These are phyloP conservation scores for Phytophthora hibernalis DNA, from an alignment of 352 stramenopile species.

Conservation along the genomic window DNA sequence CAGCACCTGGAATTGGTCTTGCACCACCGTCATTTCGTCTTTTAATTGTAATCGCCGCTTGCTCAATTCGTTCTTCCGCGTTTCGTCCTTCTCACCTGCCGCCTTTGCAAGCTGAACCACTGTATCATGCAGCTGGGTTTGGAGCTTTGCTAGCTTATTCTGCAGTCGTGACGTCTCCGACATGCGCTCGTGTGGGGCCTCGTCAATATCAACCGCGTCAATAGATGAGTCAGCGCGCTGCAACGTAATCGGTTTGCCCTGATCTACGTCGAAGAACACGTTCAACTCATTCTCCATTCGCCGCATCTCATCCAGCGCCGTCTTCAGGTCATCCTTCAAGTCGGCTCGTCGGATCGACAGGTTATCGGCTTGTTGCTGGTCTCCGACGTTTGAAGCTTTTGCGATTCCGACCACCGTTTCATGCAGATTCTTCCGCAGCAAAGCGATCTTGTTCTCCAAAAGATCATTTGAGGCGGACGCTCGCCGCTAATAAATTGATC, in stretches of 20 bases:
- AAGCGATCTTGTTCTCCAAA: constrained; percentile 79
- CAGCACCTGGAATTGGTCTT: constrained; percentile 59
- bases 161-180: constrained; percentile 50
- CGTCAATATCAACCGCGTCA: constrained; percentile 54
- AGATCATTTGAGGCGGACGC: constrained; percentile 79
- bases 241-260: constrained; percentile 39
- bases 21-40: constrained; percentile 74
- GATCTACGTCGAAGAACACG: constrained; percentile 45
- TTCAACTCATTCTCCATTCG: constrained; percentile 73
- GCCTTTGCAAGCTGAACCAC: constrained; percentile 68
- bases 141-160: constrained; percentile 55
- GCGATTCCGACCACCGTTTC: constrained; percentile 70
- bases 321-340: constrained; percentile 76
- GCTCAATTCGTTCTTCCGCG: constrained; percentile 55
- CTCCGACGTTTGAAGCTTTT: constrained; percentile 57
- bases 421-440: constrained; percentile 71
- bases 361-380: constrained; percentile 65
- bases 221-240: constrained; percentile 31
- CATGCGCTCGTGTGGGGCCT: constrained; percentile 51
- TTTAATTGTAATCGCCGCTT: constrained; percentile 69
- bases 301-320: constrained; percentile 74
- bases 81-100: constrained; percentile 59
- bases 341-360: constrained; percentile 67
- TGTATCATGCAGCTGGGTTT: constrained; percentile 65
- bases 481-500: constrained; percentile 85